These are phyloP conservation scores for Kwoniella bestiolae DNA, from an alignment of 768 basidiomycete species.

Conservation along the genomic window DNA sequence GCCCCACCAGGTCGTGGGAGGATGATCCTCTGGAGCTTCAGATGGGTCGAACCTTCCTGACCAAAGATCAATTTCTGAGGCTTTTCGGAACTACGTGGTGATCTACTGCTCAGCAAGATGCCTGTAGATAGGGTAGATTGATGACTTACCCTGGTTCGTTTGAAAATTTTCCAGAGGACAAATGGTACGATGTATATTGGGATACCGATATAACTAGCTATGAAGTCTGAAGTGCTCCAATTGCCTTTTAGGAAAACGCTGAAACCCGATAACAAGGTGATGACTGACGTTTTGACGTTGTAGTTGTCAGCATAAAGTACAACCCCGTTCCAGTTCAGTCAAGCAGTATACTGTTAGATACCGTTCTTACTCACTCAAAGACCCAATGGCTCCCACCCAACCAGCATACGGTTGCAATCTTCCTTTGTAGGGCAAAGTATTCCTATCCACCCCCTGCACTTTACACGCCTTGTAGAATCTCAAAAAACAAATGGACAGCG, in stretches of 20 bases:
- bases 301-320: slow-evolving; percentile 6
- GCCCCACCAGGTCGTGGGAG: slow-evolving; percentile 19
- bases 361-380: slow-evolving; percentile 17
- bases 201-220: slow-evolving; percentile 28
- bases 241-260: slow-evolving; percentile 17
- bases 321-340: no score
- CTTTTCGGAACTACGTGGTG: slow-evolving; percentile 20
- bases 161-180: slow-evolving; percentile 53
- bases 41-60: slow-evolving; percentile 40
- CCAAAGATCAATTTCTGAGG: slow-evolving; percentile 42
- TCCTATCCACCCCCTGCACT: slow-evolving; percentile 14
- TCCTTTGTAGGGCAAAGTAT: slow-evolving; percentile 14
- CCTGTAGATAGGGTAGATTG: no score
- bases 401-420: slow-evolving; percentile 37
- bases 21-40: slow-evolving; percentile 27
- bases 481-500: slow-evolving; percentile 16
- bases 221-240: slow-evolving; percentile 33
- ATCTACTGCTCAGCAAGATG: background rate
- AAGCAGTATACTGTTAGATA: no score
- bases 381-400: slow-evolving; percentile 32
- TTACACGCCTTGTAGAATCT: slow-evolving; percentile 20
- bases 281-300: no score
- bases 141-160: slow-evolving; percentile 42
- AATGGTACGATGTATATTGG: slow-evolving; percentile 31
- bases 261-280: no score